phyloP scores from a whole-genome alignment of 1,139 yeast species.

The Groenewaldozyma auringiensis region DNA sequence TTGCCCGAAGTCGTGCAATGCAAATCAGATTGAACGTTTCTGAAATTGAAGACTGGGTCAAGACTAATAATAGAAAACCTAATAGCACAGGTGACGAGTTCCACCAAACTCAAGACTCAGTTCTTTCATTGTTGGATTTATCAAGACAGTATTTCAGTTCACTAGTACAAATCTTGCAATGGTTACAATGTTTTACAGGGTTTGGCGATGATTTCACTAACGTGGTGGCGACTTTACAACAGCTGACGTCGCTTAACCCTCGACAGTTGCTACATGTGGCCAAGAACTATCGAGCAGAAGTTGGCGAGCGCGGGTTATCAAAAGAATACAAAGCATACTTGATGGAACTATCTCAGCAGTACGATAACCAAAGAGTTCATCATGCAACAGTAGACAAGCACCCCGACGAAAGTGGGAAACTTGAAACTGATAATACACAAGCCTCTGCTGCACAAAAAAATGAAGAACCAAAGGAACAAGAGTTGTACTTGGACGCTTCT shows the following conservation, averaged over 20 bases:
- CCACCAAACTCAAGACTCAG: constrained; percentile 11
- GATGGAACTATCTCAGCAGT: constrained; percentile 27
- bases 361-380: constrained; percentile 20
- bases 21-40: constrained; percentile 84
- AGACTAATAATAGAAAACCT: constrained; percentile 63
- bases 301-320: constrained; percentile 51
- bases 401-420: constrained; percentile 8
- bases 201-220: constrained; percentile 50
- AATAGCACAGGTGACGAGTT: constrained; percentile 33
- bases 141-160: constrained; percentile 66
- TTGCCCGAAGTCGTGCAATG: constrained; percentile 77
- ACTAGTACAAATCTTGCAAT: constrained; percentile 72
- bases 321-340: constrained; percentile 32
- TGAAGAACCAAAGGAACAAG: constrained; percentile 12
- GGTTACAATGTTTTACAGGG: constrained; percentile 80
- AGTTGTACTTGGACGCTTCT: constrained; percentile 29
- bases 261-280: constrained; percentile 62
- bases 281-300: constrained; percentile 76
- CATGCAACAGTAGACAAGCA: constrained; percentile 16
- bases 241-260: constrained; percentile 49
- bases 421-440: constrained; percentile 6
- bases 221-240: constrained; percentile 44
- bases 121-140: constrained; percentile 37
- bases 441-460: background rate
- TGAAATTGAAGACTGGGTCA: constrained; percentile 86